Conservation (phyloP, 1,139 yeast species). For the Geotrichum europaeum region DNA sequence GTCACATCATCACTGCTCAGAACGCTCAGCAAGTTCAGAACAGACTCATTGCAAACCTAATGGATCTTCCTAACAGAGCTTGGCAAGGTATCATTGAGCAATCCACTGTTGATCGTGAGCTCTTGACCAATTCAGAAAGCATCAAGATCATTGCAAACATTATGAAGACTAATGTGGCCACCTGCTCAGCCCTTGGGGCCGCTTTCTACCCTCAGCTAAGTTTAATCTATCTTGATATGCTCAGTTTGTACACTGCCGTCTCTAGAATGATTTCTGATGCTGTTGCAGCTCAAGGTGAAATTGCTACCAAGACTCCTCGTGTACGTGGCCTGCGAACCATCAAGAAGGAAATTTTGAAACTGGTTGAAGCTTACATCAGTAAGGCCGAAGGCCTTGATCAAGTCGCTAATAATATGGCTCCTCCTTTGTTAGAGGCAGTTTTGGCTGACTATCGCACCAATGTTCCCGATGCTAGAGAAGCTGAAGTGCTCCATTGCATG, state of each 20-base stretch:
- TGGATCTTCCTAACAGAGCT: conserved; percentile 89
- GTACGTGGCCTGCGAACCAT: conserved; percentile 94
- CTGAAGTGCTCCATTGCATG: conserved; percentile 93
- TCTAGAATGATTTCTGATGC: conserved; percentile 80
- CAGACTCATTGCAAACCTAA: conserved; percentile 65
- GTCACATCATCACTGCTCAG: conserved; percentile 87
- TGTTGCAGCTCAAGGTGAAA: conserved; percentile 71
- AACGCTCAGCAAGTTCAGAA: conserved; percentile 58
- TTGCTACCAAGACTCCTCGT: conserved; percentile 92
- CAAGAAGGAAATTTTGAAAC: conserved; percentile 85
- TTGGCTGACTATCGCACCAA: conserved; percentile 83
- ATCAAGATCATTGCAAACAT: conserved; percentile 91
- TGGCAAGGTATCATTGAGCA: conserved; percentile 87
- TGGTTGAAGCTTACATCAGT: conserved; percentile 82
- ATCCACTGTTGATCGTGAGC: conserved; percentile 82
- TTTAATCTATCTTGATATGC: conserved; percentile 80
- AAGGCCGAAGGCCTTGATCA: conserved; percentile 85
- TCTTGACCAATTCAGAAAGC: conserved; percentile 76
- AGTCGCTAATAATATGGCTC: conserved; percentile 75
- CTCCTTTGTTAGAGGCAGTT: conserved; percentile 78
- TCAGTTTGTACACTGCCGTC: conserved; percentile 83
- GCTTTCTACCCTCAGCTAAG: conserved; percentile 87
- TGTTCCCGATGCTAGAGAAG: conserved; percentile 96
- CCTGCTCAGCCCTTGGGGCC: conserved; percentile 88
- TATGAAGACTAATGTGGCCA: conserved; percentile 89